phyloP scores from a whole-genome alignment of 495 filamentous ascomycete species.

The Podospora didyma region DNA sequence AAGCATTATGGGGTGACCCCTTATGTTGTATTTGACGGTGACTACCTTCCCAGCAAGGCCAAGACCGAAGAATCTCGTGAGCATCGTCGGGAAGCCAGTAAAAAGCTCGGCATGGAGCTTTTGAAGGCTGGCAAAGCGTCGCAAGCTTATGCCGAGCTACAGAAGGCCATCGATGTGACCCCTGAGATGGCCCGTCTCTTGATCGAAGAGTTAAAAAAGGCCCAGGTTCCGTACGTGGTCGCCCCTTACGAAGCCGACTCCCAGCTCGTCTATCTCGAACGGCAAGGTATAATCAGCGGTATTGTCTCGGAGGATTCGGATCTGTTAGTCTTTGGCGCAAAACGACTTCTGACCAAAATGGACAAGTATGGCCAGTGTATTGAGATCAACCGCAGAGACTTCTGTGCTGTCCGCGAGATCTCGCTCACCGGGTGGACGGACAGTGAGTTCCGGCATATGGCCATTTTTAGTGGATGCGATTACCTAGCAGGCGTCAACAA shows the following conservation, averaged over 20 bases:
- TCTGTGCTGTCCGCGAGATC: slow-evolving; percentile 82
- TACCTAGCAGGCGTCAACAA: slow-evolving; percentile 80
- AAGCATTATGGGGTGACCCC: slow-evolving; percentile 87
- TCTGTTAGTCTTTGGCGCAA: slow-evolving; percentile 89
- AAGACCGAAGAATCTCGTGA: slow-evolving; percentile 74
- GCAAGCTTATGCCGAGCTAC: slow-evolving; percentile 81
- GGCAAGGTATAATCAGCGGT: slow-evolving; percentile 72
- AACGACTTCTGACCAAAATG: slow-evolving; percentile 86
- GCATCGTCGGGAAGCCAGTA: slow-evolving; percentile 68
- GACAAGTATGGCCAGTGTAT: slow-evolving; percentile 90
- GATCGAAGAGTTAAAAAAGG: slow-evolving; percentile 84
- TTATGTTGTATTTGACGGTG: slow-evolving; percentile 94
- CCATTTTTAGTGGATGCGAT: slow-evolving; percentile 96
- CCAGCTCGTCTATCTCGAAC: slow-evolving; percentile 90
- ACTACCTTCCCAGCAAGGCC: slow-evolving; percentile 92
- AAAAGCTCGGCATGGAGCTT: slow-evolving; percentile 69
- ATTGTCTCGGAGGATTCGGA: slow-evolving; percentile 98
- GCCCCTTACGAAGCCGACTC: slow-evolving; percentile 98
- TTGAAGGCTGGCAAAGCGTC: slow-evolving; percentile 71
- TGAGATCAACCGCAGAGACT: slow-evolving; percentile 83
- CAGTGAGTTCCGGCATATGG: slow-evolving; percentile 87
- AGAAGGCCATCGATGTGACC: slow-evolving; percentile 95
- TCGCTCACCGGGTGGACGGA: slow-evolving; percentile 90
- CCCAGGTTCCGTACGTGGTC: slow-evolving; percentile 81
- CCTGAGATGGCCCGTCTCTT: slow-evolving; percentile 89